Evolutionary conservation across 352 stramenopile genomes (phyloP).

Genomic region (Pythium vanterpoolii): DNA sequence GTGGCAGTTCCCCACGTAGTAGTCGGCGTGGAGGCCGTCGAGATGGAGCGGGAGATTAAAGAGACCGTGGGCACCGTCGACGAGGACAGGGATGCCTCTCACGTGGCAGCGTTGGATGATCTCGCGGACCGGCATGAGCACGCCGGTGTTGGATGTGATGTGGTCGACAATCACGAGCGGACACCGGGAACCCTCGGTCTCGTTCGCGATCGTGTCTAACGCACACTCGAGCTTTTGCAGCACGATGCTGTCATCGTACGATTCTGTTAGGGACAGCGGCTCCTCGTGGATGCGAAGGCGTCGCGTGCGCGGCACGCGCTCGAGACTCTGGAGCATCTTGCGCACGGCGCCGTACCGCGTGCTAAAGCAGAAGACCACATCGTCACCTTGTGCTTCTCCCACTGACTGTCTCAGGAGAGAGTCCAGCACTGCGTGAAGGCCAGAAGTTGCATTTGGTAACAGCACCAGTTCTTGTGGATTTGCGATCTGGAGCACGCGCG

Average conservation of each 20-base stretch:
- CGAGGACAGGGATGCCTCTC: conserved; percentile 56
- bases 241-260: conserved; percentile 52
- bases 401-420: conserved; percentile 32
- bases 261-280: conserved; percentile 59
- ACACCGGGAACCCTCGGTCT: conserved; percentile 31
- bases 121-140: conserved; percentile 79
- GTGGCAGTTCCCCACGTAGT: conserved; percentile 94
- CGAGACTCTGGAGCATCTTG: conserved; percentile 82
- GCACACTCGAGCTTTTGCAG: conserved; percentile 33
- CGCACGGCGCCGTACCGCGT: conserved; percentile 91
- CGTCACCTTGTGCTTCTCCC: conserved; percentile 11
- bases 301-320: conserved; percentile 5
- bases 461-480: conserved; percentile 66
- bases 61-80: conserved; percentile 92
- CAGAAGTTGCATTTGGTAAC: conserved; percentile 87
- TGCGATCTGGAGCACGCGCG: conserved; percentile 51
- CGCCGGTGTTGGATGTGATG: conserved; percentile 92
- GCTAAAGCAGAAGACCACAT: conserved; percentile 66
- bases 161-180: conserved; percentile 90
- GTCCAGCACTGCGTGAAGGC: conserved; percentile 83
- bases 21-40: conserved; percentile 71
- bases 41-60: conserved; percentile 81
- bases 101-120: conserved; percentile 67
- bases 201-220: conserved; percentile 24
- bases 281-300: conserved; percentile 49